Conservation (phyloP, 2,329 filamentous ascomycete genomes). For the Parasarocladium wereldwijsianum region DNA sequence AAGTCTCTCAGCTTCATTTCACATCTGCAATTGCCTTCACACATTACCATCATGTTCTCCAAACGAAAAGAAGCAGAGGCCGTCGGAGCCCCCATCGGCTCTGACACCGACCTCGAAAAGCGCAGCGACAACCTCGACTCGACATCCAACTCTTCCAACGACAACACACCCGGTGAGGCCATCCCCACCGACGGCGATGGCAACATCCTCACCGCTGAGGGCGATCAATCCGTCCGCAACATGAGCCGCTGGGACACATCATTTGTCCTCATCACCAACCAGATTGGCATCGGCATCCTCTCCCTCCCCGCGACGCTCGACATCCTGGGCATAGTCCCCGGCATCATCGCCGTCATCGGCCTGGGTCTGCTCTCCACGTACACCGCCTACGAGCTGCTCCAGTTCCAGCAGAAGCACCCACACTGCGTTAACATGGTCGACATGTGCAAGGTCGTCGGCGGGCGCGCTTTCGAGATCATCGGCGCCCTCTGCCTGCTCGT, state of each 20-base stretch:
- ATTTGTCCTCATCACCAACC: conserved; percentile 18
- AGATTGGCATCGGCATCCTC: conserved; percentile 33
- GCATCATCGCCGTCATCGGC: conserved; percentile 53
- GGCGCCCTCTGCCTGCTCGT: conserved; percentile 48
- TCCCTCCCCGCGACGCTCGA: conserved; percentile 60
- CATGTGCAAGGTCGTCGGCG: conserved; percentile 41
- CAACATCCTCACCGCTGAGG: conserved; percentile 16
- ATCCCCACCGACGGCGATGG: no score
- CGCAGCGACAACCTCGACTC: no score
- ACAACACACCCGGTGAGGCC: no score
- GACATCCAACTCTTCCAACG: no score
- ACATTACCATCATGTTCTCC: no score
- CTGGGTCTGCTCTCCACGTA: conserved; percentile 51
- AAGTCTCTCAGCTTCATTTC: no score
- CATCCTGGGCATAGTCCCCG: conserved; percentile 51
- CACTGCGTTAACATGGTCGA: conserved; percentile 59
- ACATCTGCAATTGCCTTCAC: no score
- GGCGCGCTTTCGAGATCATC: conserved; percentile 12
- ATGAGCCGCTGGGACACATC: conserved; percentile 19
- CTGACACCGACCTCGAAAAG: no score
- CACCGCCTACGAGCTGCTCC: conserved; percentile 34
- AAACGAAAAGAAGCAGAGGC: no score
- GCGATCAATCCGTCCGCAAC: conserved; percentile 18
- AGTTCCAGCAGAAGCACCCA: conserved; percentile 54
- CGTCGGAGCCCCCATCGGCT: no score